Percentiles rank a stretch among this genome's conserved stretches.
phyloP scores from a whole-genome alignment of 2,329 filamentous ascomycete genomes.

The Fusarium camptoceras region DNA sequence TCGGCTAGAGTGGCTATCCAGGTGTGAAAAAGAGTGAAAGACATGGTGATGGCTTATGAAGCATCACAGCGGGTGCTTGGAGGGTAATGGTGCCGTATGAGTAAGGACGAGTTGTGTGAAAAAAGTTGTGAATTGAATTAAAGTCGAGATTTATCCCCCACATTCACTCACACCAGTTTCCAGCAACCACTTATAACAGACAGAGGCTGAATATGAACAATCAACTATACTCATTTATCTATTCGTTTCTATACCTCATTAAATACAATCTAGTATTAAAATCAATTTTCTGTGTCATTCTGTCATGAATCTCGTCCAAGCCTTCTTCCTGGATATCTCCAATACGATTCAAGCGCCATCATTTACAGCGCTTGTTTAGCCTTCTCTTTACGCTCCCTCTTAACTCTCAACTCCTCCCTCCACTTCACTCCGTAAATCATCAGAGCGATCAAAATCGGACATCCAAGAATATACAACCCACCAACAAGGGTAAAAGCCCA shows the following conservation, averaged over 20 bases:
- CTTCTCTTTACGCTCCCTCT: slow-evolving; percentile 40
- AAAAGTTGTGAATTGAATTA: slow-evolving; percentile 10
- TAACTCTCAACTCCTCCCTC: slow-evolving; percentile 52
- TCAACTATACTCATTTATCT: neutral
- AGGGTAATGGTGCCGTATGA: neutral
- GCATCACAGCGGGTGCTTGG: slow-evolving; percentile 24
- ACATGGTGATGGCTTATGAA: slow-evolving; percentile 13
- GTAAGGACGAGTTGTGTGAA: neutral
- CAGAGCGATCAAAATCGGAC: slow-evolving; percentile 56
- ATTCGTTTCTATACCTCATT: neutral
- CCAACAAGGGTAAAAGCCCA: slow-evolving; percentile 65
- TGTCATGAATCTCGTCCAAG: neutral
- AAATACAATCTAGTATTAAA: neutral
- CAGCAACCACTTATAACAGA: neutral
- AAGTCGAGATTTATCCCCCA: slow-evolving; percentile 7
- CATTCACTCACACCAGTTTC: neutral
- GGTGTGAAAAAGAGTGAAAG: neutral
- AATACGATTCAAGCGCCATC: neutral
- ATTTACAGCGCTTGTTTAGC: slow-evolving; percentile 9
- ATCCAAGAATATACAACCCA: slow-evolving; percentile 54
- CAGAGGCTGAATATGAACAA: neutral
- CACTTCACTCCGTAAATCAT: slow-evolving; percentile 58
- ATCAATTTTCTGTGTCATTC: neutral
- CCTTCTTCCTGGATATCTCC: neutral
- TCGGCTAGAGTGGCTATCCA: slow-evolving; percentile 5